Evolutionary conservation across 2,329 filamentous ascomycete species (phyloP).

Genomic region (Catunica adiposa): DNA sequence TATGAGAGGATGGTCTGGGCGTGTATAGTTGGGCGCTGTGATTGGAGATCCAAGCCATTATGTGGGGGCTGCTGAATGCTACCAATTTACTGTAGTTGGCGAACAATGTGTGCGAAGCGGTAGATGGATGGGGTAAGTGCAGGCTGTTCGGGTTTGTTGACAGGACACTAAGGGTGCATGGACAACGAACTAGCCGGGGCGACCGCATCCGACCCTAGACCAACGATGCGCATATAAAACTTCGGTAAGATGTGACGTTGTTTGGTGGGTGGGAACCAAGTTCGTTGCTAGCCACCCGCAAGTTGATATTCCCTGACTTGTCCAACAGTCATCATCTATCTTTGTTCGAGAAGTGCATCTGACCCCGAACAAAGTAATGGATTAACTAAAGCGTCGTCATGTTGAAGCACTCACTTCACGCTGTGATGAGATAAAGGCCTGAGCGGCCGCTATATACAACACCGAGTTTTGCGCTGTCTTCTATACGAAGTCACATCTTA

Average conservation of each 20-base stretch:
- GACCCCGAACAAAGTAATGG: neutral
- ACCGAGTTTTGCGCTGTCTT: neutral
- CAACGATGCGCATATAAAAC: neutral
- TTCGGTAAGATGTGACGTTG: neutral
- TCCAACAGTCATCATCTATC: neutral
- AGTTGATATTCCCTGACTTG: neutral
- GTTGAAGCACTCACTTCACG: neutral
- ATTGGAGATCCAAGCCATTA: neutral
- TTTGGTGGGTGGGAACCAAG: neutral
- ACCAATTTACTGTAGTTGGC: too few species aligned
- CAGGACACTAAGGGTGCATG: neutral
- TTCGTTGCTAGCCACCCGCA: neutral
- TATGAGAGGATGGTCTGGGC: neutral
- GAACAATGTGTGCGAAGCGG: too few species aligned
- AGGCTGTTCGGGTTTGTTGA: too few species aligned
- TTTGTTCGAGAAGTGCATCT: neutral
- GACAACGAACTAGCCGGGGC: neutral
- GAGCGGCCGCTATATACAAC: neutral
- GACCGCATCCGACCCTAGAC: neutral
- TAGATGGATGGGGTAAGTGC: too few species aligned
- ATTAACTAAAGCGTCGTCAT: neutral
- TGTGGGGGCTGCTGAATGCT: neutral
- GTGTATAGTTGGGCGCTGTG: neutral
- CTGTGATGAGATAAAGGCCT: conserved; percentile 1
- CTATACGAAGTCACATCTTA: neutral